phyloP scores from a whole-genome alignment of 345 rosid species.

The Cardamine chenopodiifolia region DNA sequence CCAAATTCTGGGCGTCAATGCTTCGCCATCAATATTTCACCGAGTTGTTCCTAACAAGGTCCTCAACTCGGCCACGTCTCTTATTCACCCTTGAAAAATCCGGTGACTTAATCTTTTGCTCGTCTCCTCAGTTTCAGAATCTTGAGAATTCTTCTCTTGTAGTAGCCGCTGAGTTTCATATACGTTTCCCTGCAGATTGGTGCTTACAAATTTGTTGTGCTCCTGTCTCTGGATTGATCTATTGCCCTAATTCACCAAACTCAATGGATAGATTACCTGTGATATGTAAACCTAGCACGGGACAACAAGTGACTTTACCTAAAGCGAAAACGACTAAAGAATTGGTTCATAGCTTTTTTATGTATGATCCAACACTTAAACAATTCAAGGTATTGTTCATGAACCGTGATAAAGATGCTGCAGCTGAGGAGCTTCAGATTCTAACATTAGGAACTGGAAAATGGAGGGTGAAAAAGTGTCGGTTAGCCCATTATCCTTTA shows the following conservation, averaged over 20 bases:
- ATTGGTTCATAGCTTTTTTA: not conserved
- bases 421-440: not conserved
- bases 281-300: slow-evolving; percentile 2
- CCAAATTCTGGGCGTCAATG: not conserved
- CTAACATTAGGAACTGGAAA: not conserved
- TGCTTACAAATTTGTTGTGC: not conserved
- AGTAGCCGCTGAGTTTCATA: not conserved
- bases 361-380: not conserved
- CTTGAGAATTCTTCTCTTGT: not conserved
- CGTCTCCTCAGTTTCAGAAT: not conserved
- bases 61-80: not conserved
- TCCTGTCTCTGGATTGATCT: not conserved
- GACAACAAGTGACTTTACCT: not conserved
- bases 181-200: not conserved
- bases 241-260: not conserved
- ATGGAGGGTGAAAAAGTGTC: not conserved
- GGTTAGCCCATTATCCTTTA: not conserved
- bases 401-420: not conserved
- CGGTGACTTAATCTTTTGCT: not conserved
- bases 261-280: not conserved
- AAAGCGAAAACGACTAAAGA: not conserved
- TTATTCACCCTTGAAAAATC: not conserved
- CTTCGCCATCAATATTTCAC: not conserved
- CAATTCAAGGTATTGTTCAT: not conserved
- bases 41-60: not conserved